Evolutionary conservation across 164 flowering plant species (phyloP), one percentile per base, ranked within the genome.

Genomic region (Santalum album): DNA sequence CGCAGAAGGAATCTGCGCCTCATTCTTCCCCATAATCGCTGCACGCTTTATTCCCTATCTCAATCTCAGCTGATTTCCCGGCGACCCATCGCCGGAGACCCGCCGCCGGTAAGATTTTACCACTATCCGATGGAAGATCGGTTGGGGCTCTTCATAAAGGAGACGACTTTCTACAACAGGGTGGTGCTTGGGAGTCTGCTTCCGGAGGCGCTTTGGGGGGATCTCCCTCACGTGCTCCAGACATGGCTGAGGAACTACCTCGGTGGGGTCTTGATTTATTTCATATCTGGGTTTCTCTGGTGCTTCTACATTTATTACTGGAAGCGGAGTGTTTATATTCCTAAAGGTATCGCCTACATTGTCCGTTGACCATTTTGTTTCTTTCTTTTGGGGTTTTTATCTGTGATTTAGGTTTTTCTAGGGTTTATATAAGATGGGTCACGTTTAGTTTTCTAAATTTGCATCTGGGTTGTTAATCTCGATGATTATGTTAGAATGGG

Each of bases 201-300:
- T 50, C 97, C 95, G 26, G 70, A 61, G 11, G 22, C 20, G 2
- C 29, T 67, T 44, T 86, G 85, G 85, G 55, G 27, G 26, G 68
- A 78, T 5, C 72, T 87, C 11, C 92, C 92, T 21, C 94, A 80
- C 58, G 56, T 68, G 24, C 25, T 68, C 38, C 86, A 75, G 68
- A 70, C 88, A 0, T 90, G 94, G 97, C 62, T 90, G 19, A 70
- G 95, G 6, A 90, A 90, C 73, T 90, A 70, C 78, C 56, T 83
- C 25, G 94, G 76, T 1, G 95, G 89, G 17, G 27, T 69, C 54
- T 56, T 78, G 10, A 42, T 85, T 16, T 90, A 87, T 55, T 61
- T 90, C 58, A 1, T 80, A 46, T 84, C 95, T 21, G 94, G 94
- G 9, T 64, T 83, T 43, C 68, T 85, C 0, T 90, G 97, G 97